Conservation (phyloP, 305 asterid genomes). For the Caryopteris hybrid region DNA sequence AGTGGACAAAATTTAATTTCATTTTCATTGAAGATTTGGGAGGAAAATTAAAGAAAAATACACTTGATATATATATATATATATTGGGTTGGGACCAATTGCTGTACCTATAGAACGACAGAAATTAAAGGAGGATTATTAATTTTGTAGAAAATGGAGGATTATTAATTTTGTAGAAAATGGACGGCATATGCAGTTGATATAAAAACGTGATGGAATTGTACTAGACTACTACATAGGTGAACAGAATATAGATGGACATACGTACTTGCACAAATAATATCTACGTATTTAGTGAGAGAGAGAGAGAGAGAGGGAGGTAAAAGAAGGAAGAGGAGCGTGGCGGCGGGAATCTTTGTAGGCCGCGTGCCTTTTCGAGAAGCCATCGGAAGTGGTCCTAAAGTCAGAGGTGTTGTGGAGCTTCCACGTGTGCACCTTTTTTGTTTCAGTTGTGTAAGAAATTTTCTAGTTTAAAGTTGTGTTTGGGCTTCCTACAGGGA, state of each 20-base stretch:
- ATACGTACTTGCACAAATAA: neutral
- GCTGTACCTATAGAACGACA: neutral
- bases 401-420: slow-evolving; percentile 5
- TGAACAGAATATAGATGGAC: neutral
- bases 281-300: neutral
- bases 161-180: neutral
- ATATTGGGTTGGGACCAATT: slow-evolving; percentile 18
- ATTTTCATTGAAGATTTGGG: slow-evolving; percentile 16
- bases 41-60: neutral
- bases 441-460: neutral
- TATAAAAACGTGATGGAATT: slow-evolving; percentile 31
- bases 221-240: too few species aligned
- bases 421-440: slow-evolving; percentile 25
- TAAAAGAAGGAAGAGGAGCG: slow-evolving; percentile 6
- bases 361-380: slow-evolving; percentile 32
- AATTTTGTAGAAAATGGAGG: neutral
- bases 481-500: slow-evolving; percentile 23
- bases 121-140: neutral
- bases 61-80: neutral
- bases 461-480: neutral
- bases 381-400: slow-evolving; percentile 39
- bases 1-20: slow-evolving; percentile 24
- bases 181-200: slow-evolving; percentile 15
- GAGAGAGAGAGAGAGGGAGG: slow-evolving; percentile 16
- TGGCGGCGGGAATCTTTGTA: slow-evolving; percentile 44